These are phyloP conservation scores for Lycium barbarum DNA, from an alignment of 257 asterid species.

Conservation along the genomic window DNA sequence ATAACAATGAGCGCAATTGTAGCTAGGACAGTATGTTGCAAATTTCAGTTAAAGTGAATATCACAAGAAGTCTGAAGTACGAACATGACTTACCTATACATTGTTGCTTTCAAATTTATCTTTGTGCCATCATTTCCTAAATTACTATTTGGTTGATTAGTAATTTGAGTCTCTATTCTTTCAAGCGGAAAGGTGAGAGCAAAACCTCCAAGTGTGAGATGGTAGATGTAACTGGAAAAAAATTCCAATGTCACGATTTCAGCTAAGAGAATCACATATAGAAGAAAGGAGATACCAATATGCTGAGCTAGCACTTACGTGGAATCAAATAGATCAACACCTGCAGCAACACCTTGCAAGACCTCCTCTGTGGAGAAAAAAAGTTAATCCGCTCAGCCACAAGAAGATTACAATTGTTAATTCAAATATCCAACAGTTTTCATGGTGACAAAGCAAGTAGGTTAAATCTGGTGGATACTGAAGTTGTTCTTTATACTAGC, in stretches of 20 bases:
- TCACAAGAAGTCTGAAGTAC: constrained; percentile 9
- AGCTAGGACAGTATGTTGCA: constrained; percentile 30
- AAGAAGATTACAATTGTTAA: not conserved
- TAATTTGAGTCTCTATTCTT: constrained; percentile 38
- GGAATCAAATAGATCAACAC: constrained; percentile 91
- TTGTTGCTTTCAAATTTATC: constrained; percentile 85
- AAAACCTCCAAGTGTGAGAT: constrained; percentile 88
- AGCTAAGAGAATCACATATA: constrained; percentile 18
- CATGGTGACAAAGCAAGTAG: not conserved
- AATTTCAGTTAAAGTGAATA: not conserved
- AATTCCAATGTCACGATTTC: constrained; percentile 27
- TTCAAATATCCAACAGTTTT: not conserved
- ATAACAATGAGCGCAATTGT: not conserved
- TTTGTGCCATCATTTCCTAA: constrained; percentile 63
- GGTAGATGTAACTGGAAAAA: constrained; percentile 71
- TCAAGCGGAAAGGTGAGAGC: constrained; percentile 73
- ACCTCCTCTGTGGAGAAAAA: constrained; percentile 77
- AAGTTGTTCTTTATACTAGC: constrained; percentile 21
- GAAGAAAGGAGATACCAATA: constrained; percentile 12
- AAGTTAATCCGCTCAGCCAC: constrained; percentile 6
- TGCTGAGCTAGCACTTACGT: constrained; percentile 51
- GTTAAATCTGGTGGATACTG: constrained; percentile 22
- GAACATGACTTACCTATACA: constrained; percentile 62
- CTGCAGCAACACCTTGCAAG: constrained; percentile 94
- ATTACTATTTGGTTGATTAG: constrained; percentile 50